Conservation (phyloP, 305 asterid genomes). For the Rubia balearica region DNA sequence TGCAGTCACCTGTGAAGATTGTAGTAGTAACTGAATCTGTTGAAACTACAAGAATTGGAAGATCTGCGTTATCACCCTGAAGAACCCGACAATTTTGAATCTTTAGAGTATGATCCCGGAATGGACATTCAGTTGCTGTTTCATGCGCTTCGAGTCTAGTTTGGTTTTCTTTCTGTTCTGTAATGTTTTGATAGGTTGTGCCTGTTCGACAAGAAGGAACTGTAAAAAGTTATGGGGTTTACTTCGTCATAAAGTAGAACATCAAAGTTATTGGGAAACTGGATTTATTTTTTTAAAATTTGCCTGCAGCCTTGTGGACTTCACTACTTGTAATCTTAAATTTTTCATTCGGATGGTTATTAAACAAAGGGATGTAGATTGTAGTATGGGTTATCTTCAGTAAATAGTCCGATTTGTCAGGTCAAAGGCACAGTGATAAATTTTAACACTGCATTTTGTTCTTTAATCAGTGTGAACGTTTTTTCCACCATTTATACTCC, state of each 20-base stretch:
- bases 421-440: background rate
- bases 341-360: background rate
- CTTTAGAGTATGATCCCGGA: background rate
- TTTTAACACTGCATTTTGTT: background rate
- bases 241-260: background rate
- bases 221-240: constrained; percentile 10
- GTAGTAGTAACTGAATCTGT: constrained; percentile 29
- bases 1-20: constrained; percentile 22
- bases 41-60: constrained; percentile 33
- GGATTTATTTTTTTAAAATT: background rate
- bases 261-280: background rate
- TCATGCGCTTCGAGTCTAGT: background rate
- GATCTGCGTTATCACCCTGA: constrained; percentile 1
- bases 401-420: background rate
- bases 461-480: too few species aligned
- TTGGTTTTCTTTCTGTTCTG: background rate
- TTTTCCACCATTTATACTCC: too few species aligned
- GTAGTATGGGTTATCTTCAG: background rate
- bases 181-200: constrained; percentile 9
- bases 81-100: constrained; percentile 9
- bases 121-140: background rate
- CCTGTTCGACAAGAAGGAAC: background rate
- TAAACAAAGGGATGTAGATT: background rate
- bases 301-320: background rate
- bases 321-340: constrained; percentile 7